Evolutionary conservation across 2,329 filamentous ascomycete genomes (phyloP).

Genomic region (Podosphaera aphanis): DNA sequence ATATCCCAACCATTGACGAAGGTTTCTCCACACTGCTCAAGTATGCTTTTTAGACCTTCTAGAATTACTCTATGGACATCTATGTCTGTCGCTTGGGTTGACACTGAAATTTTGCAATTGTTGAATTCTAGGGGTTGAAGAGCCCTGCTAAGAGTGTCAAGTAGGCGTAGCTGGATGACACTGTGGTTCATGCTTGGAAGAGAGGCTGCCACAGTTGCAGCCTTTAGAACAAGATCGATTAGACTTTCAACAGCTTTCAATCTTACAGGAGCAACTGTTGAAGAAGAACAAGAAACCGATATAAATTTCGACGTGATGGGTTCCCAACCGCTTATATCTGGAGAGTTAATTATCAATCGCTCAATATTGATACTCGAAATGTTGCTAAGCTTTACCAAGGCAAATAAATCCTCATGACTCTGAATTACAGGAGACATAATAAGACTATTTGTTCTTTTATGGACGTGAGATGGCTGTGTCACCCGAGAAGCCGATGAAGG

Average conservation of each 20-base stretch:
- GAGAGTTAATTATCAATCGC: slow-evolving; percentile 43
- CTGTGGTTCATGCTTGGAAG: slow-evolving; percentile 28
- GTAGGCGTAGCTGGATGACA: slow-evolving; percentile 45
- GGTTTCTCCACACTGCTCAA: slow-evolving; percentile 74
- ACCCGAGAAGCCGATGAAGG: slow-evolving; percentile 9
- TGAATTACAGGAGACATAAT: slow-evolving; percentile 24
- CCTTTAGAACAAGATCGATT: slow-evolving; percentile 31
- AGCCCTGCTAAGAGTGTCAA: slow-evolving; percentile 41
- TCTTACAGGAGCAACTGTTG: slow-evolving; percentile 28
- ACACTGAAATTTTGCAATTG: slow-evolving; percentile 28
- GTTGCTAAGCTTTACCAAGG: slow-evolving; percentile 50
- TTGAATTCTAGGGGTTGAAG: slow-evolving; percentile 32
- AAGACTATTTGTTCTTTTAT: slow-evolving; percentile 21
- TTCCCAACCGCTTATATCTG: slow-evolving; percentile 53
- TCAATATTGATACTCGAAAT: slow-evolving; percentile 51
- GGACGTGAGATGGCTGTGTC: slow-evolving; percentile 12
- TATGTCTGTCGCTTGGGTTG: slow-evolving; percentile 39
- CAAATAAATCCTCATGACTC: slow-evolving; percentile 40
- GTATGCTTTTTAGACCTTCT: slow-evolving; percentile 55
- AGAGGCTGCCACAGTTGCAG: slow-evolving; percentile 28
- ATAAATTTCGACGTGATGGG: slow-evolving; percentile 35
- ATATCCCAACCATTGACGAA: slow-evolving; percentile 66
- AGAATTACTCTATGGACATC: slow-evolving; percentile 63
- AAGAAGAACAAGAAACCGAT: slow-evolving; percentile 23
- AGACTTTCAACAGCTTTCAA: slow-evolving; percentile 41